Evolutionary conservation across 1,139 yeast genomes (phyloP).

Genomic region (Hyphopichia wangnamkhiaoensis): DNA sequence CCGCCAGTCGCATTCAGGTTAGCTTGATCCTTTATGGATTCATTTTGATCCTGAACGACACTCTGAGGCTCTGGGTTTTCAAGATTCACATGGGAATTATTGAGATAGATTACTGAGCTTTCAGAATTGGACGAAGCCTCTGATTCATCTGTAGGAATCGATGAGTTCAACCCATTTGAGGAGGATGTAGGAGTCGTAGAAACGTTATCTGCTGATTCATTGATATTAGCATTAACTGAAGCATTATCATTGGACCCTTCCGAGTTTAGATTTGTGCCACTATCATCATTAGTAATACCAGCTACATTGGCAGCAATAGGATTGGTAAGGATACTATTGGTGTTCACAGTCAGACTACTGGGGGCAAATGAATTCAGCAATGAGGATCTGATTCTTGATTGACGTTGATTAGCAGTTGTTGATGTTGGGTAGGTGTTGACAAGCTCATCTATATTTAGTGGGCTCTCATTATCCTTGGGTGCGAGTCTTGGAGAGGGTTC

Average conservation of each 20-base stretch:
- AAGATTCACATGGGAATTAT: conserved; percentile 6
- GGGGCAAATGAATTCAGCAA: conserved; percentile 28
- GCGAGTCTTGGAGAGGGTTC: conserved; percentile 18
- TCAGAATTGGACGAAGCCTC: conserved; percentile 5
- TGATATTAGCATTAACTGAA: background rate
- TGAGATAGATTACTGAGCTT: conserved; percentile 9
- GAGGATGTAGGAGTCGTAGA: conserved; percentile 10
- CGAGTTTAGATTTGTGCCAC: background rate
- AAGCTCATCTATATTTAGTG: conserved; percentile 11
- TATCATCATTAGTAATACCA: background rate
- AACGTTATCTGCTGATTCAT: conserved; percentile 8
- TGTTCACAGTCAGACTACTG: background rate
- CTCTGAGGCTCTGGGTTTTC: conserved; percentile 5
- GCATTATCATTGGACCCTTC: background rate
- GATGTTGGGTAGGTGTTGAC: conserved; percentile 6
- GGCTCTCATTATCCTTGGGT: conserved; percentile 4
- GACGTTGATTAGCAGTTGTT: conserved; percentile 6
- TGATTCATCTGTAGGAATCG: conserved; percentile 7
- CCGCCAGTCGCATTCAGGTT: background rate
- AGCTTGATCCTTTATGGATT: background rate
- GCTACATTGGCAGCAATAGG: conserved; percentile 1
- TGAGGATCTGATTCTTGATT: conserved; percentile 23
- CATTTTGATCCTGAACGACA: background rate
- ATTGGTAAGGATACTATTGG: background rate
- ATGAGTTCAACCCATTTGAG: conserved; percentile 7